These are phyloP conservation scores for Coemansia sp. DNA, from an alignment of 192 early-diverging fungal genomes.

Conservation along the genomic window DNA sequence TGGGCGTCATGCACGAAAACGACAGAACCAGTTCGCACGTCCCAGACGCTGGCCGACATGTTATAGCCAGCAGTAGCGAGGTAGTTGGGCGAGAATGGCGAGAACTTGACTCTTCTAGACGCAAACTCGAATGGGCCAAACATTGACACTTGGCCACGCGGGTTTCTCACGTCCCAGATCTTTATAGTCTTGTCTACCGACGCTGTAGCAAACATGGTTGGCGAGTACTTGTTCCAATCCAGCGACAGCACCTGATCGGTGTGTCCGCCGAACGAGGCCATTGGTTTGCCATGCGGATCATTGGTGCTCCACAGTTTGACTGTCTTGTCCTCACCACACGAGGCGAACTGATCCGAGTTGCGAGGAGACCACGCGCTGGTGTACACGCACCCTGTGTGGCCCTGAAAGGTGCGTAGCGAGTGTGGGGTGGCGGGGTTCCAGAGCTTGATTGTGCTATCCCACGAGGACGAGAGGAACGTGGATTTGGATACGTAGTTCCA, in stretches of 20 bases:
- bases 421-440: slow-evolving; percentile 80
- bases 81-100: slow-evolving; percentile 80
- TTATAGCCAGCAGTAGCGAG: slow-evolving; percentile 89
- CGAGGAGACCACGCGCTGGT: slow-evolving; percentile 82
- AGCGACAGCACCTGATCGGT: slow-evolving; percentile 81
- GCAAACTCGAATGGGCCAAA: slow-evolving; percentile 91
- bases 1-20: slow-evolving; percentile 80
- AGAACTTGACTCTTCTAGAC: slow-evolving; percentile 87
- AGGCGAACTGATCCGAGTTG: slow-evolving; percentile 73
- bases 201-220: slow-evolving; percentile 79
- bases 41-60: slow-evolving; percentile 96
- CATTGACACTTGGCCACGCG: slow-evolving; percentile 67
- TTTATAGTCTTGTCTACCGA: slow-evolving; percentile 86
- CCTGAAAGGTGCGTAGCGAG: slow-evolving; percentile 83
- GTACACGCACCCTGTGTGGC: slow-evolving; percentile 94
- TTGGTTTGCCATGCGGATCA: slow-evolving; percentile 56
- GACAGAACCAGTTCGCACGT: slow-evolving; percentile 56
- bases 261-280: slow-evolving; percentile 76
- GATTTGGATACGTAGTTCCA: slow-evolving; percentile 94
- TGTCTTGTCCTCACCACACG: slow-evolving; percentile 86
- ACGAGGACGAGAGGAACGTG: slow-evolving; percentile 86
- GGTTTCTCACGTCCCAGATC: slow-evolving; percentile 87
- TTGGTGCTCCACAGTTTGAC: slow-evolving; percentile 91
- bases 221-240: slow-evolving; percentile 98
- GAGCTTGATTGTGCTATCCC: slow-evolving; percentile 95